Percentiles rank a stretch among this genome's conserved stretches.
phyloP scores from a whole-genome alignment of 257 asterid species.

The Solanum bulbocastanum region DNA sequence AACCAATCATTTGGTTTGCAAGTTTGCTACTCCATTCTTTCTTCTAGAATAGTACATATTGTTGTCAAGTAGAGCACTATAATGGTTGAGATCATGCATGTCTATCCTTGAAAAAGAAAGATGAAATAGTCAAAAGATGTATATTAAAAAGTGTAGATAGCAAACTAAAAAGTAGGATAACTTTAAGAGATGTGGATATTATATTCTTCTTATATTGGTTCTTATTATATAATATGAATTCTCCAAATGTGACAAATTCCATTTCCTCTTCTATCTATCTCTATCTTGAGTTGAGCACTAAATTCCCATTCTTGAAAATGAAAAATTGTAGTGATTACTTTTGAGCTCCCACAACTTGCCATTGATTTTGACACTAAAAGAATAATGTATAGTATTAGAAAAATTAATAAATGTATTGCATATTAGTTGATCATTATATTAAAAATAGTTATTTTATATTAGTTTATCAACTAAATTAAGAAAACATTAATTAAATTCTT shows the following conservation, averaged over 20 bases:
- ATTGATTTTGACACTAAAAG: not conserved
- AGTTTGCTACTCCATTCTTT: not conserved
- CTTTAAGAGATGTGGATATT: not conserved
- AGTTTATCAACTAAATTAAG: too few relatives aligned
- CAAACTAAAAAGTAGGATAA: not conserved
- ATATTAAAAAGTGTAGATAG: not conserved
- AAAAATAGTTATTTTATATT: accelerated
- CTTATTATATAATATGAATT: not conserved
- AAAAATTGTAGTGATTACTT: not conserved
- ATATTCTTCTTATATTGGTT: not conserved
- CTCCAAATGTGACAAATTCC: not conserved
- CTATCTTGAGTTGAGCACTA: not conserved
- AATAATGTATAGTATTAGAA: not conserved
- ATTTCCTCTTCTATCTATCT: not conserved
- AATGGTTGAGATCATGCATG: not conserved
- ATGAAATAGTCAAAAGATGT: not conserved
- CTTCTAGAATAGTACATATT: not conserved
- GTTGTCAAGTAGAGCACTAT: not conserved
- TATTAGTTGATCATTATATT: too few relatives aligned
- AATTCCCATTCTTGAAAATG: not conserved
- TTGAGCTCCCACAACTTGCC: not conserved
- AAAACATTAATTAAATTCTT: too few relatives aligned
- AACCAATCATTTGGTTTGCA: not conserved
- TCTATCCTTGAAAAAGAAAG: not conserved
- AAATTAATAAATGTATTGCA: too few relatives aligned